Conservation (phyloP, 2,329 filamentous ascomycete genomes). For the Pseudogymnoascus sp. region DNA sequence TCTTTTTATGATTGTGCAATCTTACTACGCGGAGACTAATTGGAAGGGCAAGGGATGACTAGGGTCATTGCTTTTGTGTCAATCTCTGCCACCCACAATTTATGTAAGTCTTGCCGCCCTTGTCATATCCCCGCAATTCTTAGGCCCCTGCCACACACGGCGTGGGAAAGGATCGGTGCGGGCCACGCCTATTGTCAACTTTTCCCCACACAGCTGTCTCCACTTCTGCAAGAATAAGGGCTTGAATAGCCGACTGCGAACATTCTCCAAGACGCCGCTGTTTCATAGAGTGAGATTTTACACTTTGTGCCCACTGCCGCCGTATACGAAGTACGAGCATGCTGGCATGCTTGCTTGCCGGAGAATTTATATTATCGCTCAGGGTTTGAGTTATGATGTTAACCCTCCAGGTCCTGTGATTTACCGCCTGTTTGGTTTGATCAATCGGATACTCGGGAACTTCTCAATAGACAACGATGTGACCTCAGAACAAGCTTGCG, state of each 20-base stretch:
- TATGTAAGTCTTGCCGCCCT: background rate
- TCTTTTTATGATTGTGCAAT: slow-evolving; percentile 20
- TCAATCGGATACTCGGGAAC: background rate
- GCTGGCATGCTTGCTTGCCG: background rate
- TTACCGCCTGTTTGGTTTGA: background rate
- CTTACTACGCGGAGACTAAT: slow-evolving; percentile 12
- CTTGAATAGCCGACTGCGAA: background rate
- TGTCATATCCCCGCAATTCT: background rate
- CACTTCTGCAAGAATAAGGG: background rate
- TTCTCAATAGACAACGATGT: background rate
- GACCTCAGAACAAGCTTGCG: background rate
- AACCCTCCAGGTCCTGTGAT: background rate
- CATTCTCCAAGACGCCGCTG: background rate
- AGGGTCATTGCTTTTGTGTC: background rate
- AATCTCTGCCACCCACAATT: background rate
- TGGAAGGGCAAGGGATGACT: background rate
- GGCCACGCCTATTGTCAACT: background rate
- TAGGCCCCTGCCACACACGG: background rate
- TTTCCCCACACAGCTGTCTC: background rate
- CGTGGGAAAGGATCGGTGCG: background rate
- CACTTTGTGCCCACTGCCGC: background rate
- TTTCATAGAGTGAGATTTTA: background rate
- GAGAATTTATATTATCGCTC: background rate
- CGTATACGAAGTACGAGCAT: background rate
- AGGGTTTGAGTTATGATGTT: background rate